Conservation (phyloP, 1,284 basidiomycete species). For the Microbotryum scabiosae region DNA sequence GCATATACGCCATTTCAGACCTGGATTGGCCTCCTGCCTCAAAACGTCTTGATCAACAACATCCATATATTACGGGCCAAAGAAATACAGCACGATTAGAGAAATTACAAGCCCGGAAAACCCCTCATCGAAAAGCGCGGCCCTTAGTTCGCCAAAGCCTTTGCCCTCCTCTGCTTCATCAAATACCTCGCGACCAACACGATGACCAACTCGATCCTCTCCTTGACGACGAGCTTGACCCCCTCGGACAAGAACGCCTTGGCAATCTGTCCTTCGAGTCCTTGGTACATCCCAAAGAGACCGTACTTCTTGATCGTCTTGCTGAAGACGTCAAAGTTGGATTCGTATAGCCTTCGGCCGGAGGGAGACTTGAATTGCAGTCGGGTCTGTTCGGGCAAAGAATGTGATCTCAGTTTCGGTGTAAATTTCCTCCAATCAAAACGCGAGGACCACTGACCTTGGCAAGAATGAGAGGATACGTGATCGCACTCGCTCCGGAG, state of each 20-base stretch:
- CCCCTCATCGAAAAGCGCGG: too few species aligned
- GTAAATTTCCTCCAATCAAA: neutral
- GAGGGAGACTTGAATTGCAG: constrained; percentile 39
- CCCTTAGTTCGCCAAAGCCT: too few species aligned
- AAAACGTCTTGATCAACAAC: too few species aligned
- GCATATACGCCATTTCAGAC: too few species aligned
- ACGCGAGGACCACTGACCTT: constrained; percentile 6
- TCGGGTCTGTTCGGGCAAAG: constrained; percentile 38
- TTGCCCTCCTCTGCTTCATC: too few species aligned
- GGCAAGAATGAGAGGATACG: constrained; percentile 29
- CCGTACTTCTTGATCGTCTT: constrained; percentile 62
- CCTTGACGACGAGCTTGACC: constrained; percentile 42
- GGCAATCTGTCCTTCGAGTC: constrained; percentile 70
- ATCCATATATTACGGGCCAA: too few species aligned
- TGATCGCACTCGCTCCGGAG: constrained; percentile 35
- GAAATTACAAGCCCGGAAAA: too few species aligned
- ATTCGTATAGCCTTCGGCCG: constrained; percentile 31
- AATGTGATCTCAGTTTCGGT: neutral
- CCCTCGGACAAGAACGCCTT: constrained; percentile 60
- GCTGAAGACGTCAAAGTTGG: constrained; percentile 31
- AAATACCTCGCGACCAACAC: too few species aligned
- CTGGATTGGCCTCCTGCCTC: too few species aligned
- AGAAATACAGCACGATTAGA: too few species aligned
- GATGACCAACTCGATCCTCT: constrained; percentile 8
- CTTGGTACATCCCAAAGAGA: constrained; percentile 70